phyloP scores from a whole-genome alignment of 805 yeast genomes.

The Kluyveromyces siamensis region DNA sequence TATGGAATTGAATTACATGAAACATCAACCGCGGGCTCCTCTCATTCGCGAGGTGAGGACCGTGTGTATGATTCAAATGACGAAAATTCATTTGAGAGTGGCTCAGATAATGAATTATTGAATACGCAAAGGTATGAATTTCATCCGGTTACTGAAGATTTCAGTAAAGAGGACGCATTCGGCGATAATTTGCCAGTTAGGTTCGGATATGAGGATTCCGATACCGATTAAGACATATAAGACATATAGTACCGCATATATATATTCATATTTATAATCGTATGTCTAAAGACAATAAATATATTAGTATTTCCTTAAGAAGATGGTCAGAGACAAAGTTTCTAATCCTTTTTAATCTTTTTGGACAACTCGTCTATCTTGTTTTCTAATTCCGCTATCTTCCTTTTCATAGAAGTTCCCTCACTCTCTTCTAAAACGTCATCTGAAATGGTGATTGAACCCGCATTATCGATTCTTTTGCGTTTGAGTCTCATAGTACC shows the following conservation, averaged over 20 bases:
- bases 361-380: conserved; percentile 7
- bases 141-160: conserved; percentile 1
- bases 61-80: neutral
- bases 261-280: too few relatives aligned
- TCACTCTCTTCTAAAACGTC: conserved; percentile 4
- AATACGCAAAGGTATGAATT: neutral
- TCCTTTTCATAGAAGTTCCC: conserved; percentile 9
- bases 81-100: neutral
- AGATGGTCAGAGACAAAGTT: neutral
- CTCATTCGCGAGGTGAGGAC: neutral
- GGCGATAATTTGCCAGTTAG: neutral
- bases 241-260: too few relatives aligned
- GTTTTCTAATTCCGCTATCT: conserved; percentile 15
- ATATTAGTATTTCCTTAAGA: neutral
- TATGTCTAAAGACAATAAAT: neutral
- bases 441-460: conserved; percentile 6
- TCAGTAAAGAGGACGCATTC: neutral
- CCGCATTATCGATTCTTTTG: conserved; percentile 1
- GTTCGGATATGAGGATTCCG: conserved; percentile 1
- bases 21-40: neutral
- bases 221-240: neutral
- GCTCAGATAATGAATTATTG: neutral
- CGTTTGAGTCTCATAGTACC: conserved; percentile 1
- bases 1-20: conserved; percentile 1
- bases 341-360: neutral